Base-by-base conservation (phyloP, 768 basidiomycete genomes). In the Udeniomyces megalosporus region DNA sequence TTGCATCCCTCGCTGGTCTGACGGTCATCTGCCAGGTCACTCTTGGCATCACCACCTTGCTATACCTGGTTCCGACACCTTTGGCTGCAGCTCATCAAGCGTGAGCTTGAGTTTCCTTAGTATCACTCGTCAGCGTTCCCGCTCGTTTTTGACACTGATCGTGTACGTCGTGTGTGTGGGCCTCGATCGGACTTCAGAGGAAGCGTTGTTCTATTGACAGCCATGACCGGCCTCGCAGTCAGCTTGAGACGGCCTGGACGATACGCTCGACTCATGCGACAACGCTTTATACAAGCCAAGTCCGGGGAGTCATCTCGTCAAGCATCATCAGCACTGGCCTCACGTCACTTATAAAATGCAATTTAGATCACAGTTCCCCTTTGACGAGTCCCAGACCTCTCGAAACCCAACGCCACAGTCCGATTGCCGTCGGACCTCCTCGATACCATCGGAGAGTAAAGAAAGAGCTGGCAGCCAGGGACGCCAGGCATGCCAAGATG, bases 31-130 rank as follows among this genome's bases (percentile, higher is more conserved):
- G 89, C 0, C 95, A 99, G 72, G 88, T 87, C 32, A 71, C 79
- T 2, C 75, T 86, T 5, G 85, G 84, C 3, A 80, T 86, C 65
- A 78, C 84, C 28, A 99, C 95, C 0, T 75, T 97, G 26, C 72
- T 96, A 14, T 93, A 93, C 73, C 80, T 96, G 42, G 95, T 97
- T 1, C 95, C 95, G 0, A 80, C 89, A 0, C 88, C 88, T 2
- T 75, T 97, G 2, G 95, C 95, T 8, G 89, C 93, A 14, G 80
- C 84, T 34, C 95, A 99, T 71, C 95, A 99, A 73, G 93, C 89
- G 0, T n/a, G n/a, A n/a, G n/a, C n/a, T n/a, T n/a, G n/a, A n/a
- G n/a, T n/a, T n/a, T n/a, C n/a, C n/a, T n/a, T n/a, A n/a, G n/a
- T n/a, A n/a, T n/a, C n/a, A n/a, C n/a, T n/a, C n/a, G n/a, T n/a